Conservation (phyloP, 805 yeast species). For the Pichia sporocuriosa region DNA sequence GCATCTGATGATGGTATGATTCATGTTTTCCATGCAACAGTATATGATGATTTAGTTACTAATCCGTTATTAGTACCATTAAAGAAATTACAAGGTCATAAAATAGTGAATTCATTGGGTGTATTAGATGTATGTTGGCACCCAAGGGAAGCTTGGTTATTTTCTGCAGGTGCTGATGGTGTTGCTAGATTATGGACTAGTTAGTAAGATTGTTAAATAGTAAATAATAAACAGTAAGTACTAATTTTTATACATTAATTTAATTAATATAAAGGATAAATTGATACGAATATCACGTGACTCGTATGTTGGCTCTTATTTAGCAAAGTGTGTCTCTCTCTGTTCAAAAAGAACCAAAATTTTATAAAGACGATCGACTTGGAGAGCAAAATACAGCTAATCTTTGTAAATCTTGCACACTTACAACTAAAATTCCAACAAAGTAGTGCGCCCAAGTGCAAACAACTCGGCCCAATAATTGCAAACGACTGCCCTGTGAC, state of each 20-base stretch:
- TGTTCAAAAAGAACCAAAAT: no score
- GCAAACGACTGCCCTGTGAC: no score
- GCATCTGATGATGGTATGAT: conserved; percentile 92
- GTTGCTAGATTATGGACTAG: conserved; percentile 96
- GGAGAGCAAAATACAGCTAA: no score
- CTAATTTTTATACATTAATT: neutral
- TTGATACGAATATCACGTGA: no score
- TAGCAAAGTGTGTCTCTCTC: no score
- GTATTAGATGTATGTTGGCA: conserved; percentile 90
- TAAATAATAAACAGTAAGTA: neutral
- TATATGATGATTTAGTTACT: conserved; percentile 90
- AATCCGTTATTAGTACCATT: conserved; percentile 94
- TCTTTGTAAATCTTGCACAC: no score
- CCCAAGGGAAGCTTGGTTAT: conserved; percentile 97
- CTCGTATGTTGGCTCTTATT: no score
- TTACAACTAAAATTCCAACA: no score
- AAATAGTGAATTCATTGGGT: conserved; percentile 71
- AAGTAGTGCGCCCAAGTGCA: no score
- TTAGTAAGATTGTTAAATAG: conserved; percentile 42
- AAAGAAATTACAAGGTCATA: conserved; percentile 89
- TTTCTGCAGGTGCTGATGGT: conserved; percentile 95
- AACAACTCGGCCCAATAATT: no score
- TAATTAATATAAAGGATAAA: neutral
- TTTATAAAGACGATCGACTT: no score
- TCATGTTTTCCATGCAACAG: conserved; percentile 94